Percentiles rank a stretch among this genome's conserved stretches.
Evolutionary conservation across 2,329 filamentous ascomycete species (phyloP).

Genomic region (Berkeleyomyces rouxiae): DNA sequence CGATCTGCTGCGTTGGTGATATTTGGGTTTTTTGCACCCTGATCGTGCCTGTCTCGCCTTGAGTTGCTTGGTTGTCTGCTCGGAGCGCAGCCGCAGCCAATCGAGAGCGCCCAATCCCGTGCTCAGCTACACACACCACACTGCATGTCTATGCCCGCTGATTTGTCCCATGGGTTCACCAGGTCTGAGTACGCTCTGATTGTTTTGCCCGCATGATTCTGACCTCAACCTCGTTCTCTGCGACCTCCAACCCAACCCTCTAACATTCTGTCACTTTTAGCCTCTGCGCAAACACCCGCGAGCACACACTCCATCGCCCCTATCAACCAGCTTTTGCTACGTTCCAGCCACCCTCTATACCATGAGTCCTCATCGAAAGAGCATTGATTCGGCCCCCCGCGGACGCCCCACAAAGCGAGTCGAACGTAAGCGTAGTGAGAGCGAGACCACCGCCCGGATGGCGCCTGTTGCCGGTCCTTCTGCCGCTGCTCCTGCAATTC

Average conservation of each 20-base stretch:
- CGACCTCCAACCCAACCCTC: background rate
- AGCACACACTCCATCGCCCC: background rate
- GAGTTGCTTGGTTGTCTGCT: background rate
- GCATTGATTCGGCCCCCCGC: conserved; percentile 4
- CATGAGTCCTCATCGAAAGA: conserved; percentile 8
- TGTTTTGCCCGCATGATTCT: background rate
- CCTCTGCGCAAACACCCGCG: background rate
- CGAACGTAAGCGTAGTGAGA: background rate
- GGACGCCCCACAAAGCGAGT: background rate
- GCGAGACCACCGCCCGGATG: background rate
- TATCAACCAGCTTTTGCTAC: background rate
- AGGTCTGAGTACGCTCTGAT: background rate
- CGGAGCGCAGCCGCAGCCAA: background rate
- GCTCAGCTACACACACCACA: background rate
- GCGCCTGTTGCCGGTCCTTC: background rate
- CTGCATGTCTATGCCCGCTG: background rate
- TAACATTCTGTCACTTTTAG: background rate
- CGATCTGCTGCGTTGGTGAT: background rate
- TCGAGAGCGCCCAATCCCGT: background rate
- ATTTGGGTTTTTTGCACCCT: background rate
- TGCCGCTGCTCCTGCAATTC: background rate
- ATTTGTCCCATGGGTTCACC: background rate
- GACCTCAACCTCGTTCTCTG: background rate
- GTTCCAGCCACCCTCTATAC: background rate
- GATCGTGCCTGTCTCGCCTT: too few species aligned